Conservation (phyloP, 2,329 filamentous ascomycete species). For the Colletotrichum sp. region DNA sequence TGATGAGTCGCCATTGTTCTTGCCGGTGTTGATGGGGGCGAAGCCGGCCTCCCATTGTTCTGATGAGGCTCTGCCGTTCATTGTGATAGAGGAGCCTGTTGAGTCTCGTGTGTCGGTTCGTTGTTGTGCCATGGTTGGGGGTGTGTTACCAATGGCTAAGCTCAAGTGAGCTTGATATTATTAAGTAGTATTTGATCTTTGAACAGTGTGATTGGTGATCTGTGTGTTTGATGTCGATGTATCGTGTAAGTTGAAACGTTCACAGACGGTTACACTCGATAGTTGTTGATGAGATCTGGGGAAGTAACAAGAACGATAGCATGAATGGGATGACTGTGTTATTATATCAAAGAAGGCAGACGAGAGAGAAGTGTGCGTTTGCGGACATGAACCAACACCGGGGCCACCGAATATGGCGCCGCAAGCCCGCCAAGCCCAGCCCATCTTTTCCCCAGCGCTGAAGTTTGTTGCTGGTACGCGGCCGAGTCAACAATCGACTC, state of each 20-base stretch:
- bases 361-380: background rate
- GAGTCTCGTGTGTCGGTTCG: background rate
- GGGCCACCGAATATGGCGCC: background rate
- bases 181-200: background rate
- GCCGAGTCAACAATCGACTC: background rate
- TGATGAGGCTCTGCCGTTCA: background rate
- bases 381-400: constrained; percentile 1
- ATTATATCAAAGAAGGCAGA: background rate
- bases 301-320: background rate
- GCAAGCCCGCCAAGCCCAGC: background rate
- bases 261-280: background rate
- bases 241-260: background rate
- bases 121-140: background rate
- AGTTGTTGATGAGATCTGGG: background rate
- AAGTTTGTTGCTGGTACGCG: background rate
- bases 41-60: background rate
- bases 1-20: background rate
- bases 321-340: background rate
- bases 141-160: background rate
- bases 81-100: constrained; percentile 2
- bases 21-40: constrained; percentile 8
- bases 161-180: background rate
- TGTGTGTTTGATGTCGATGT: background rate
- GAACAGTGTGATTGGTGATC: background rate
- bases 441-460: background rate